Evolutionary conservation across 305 asterid genomes (phyloP).

Genomic region (Fraxinus latifolia): DNA sequence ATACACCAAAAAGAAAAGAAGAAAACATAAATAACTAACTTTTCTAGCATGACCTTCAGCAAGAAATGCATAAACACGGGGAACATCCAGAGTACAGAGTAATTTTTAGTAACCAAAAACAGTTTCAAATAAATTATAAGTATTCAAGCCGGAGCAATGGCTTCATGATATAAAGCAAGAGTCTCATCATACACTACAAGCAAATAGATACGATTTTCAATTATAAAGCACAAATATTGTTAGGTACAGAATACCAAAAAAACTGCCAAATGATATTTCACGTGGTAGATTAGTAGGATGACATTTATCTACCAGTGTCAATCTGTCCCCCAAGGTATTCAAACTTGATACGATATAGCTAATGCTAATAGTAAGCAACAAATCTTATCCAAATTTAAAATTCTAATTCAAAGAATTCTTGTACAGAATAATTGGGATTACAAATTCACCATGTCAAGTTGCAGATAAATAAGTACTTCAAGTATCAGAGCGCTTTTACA

Average conservation of each 20-base stretch:
- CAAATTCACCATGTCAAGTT: neutral
- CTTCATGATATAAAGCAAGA: slow-evolving; percentile 1
- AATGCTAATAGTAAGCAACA: neutral
- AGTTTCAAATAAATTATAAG: neutral
- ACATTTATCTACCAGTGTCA: neutral
- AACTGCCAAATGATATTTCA: neutral
- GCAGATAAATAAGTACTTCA: neutral
- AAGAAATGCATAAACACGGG: neutral
- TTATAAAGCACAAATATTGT: neutral
- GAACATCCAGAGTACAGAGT: neutral
- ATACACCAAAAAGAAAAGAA: slow-evolving; percentile 25
- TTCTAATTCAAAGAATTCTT: neutral
- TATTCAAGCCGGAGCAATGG: neutral
- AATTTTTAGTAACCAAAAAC: neutral
- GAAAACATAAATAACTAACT: slow-evolving; percentile 11
- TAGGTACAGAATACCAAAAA: neutral
- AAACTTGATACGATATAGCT: neutral
- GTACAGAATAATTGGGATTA: neutral
- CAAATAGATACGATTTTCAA: neutral
- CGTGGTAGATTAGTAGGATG: neutral
- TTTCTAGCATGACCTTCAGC: slow-evolving; percentile 13
- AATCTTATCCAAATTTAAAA: neutral
- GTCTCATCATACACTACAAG: neutral
- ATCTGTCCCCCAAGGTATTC: neutral
- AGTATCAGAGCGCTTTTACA: neutral